phyloP scores from a whole-genome alignment of 2,329 filamentous ascomycete genomes.

The Plenodomus biglobosus region DNA sequence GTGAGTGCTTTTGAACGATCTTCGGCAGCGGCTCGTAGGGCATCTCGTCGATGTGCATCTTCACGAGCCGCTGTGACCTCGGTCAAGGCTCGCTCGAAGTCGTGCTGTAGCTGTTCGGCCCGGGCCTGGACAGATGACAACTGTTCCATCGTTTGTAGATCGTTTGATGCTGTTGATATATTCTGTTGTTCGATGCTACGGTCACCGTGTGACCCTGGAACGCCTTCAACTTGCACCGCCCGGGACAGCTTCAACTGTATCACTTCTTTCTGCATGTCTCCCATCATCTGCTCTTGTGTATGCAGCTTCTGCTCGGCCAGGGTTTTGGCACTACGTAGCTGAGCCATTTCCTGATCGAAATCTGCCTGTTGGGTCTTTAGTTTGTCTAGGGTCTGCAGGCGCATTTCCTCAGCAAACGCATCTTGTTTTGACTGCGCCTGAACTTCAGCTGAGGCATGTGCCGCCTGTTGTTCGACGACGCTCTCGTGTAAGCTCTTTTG shows the following conservation, averaged over 20 bases:
- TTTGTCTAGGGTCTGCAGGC: conserved; percentile 24
- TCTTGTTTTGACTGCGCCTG: conserved; percentile 24
- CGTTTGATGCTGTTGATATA: not conserved
- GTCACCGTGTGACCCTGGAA: not conserved
- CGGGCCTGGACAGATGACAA: conserved; percentile 29
- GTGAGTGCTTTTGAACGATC: conserved; percentile 10
- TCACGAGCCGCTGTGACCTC: conserved; percentile 31
- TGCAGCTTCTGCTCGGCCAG: conserved; percentile 12
- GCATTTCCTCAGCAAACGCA: conserved; percentile 31
- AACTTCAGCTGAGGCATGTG: conserved; percentile 7
- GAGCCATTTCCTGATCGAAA: conserved; percentile 22
- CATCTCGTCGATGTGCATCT: conserved; percentile 20
- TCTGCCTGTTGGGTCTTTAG: conserved; percentile 31
- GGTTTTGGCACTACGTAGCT: conserved; percentile 20
- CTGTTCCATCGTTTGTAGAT: conserved; percentile 17
- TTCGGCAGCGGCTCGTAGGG: conserved; percentile 9
- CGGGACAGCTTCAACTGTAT: not conserved
- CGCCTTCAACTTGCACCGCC: not conserved
- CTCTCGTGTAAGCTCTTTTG: conserved; percentile 21
- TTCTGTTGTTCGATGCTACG: not conserved
- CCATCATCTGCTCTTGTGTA: not conserved
- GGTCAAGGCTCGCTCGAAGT: conserved; percentile 29
- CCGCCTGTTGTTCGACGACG: conserved; percentile 10
- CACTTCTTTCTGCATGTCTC: not conserved
- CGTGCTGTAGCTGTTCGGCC: conserved; percentile 27